A percentile compares a stretch with the other conserved stretches of the same genome.
phyloP scores from a whole-genome alignment of 345 rosid genomes.

The Sapria himalayana region DNA sequence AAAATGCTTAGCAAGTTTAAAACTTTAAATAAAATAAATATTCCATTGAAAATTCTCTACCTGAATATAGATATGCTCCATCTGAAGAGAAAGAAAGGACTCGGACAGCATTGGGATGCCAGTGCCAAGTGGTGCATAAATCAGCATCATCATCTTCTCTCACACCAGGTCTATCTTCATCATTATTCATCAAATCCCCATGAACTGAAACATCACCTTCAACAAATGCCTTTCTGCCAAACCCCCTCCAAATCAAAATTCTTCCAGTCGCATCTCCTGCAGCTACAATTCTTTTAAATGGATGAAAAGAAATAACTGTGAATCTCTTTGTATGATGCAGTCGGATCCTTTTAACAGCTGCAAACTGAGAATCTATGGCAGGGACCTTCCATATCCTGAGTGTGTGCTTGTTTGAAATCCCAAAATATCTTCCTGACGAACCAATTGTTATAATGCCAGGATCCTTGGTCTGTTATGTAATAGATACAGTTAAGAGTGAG shows the following conservation, averaged over 20 bases:
- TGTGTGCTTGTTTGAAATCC: constrained; percentile 33
- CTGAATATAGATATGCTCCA: constrained; percentile 78
- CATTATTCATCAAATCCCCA: constrained; percentile 11
- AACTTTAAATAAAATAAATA: too few relatives aligned
- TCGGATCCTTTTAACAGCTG: constrained; percentile 27
- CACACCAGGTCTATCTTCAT: constrained; percentile 78
- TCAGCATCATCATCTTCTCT: constrained; percentile 84
- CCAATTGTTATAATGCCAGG: constrained; percentile 39
- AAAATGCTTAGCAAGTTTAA: too few relatives aligned
- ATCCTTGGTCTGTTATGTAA: constrained; percentile 40
- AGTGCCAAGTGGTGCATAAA: constrained; percentile 81
- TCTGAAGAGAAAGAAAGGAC: constrained; percentile 69
- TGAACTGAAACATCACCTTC: constrained; percentile 10
- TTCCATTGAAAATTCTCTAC: too few relatives aligned
- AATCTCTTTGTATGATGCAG: constrained; percentile 69
- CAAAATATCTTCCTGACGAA: constrained; percentile 44
- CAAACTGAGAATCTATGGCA: constrained; percentile 21
- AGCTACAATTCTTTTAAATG: constrained; percentile 51
- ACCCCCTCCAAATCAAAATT: constrained; percentile 74
- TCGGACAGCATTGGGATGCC: constrained; percentile 63
- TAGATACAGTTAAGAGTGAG: too few relatives aligned
- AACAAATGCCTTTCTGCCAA: constrained; percentile 37
- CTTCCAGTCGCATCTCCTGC: constrained; percentile 91
- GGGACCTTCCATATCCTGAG: constrained; percentile 63
- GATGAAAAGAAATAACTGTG: constrained; percentile 61